Base-by-base conservation (phyloP, 768 basidiomycete genomes). In the Leccinum ochraceum region DNA sequence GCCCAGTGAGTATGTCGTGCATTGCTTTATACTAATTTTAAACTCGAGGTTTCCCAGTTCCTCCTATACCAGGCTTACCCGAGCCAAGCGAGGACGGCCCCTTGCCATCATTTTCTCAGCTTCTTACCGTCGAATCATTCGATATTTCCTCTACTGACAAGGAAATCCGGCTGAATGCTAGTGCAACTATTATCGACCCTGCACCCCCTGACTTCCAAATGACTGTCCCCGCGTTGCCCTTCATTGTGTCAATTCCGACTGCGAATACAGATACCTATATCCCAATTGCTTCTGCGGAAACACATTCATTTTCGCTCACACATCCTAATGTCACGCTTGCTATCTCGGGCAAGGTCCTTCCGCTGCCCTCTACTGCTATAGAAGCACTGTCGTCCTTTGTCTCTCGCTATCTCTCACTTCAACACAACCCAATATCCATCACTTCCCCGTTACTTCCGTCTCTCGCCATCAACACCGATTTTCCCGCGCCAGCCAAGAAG, bases 261-360 rank as follows among this genome's bases (percentile, higher is more conserved):
- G 39, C 50, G 14, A 36, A 59, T 26, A 32, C 66, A 67, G 51
- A 66, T 60, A 62, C 62, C 52, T 42, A 60, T 54, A 65, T 85
- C 44, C 79, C 83, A 1, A 72, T 91, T 5, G 87, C 86, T 20
- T 76, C 81, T 5, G 82, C 86, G 16, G 68, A 77, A 44, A 83
- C 85, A 4, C 70, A 76, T 3, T 83, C 88, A 2, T 86, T 90
- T 68, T 67, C 72, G 1, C 79, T 90, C 52, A 86, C 84, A 0
- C 85, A 86, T 65, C 88, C 88, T 13, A 92, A 90, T 67, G 80
- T 88, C 55, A 84, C 87, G 1, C 67, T 92, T 24, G 64, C 73
- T 36, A 74, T 91, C 37, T 72, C 76, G 13, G 91, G 91, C 28
- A 71, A 62, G 17, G 80, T 90, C 30, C 78, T 88, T 34, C 82